phyloP scores from a whole-genome alignment of 805 yeast species.

The Candida parachauliodes region DNA sequence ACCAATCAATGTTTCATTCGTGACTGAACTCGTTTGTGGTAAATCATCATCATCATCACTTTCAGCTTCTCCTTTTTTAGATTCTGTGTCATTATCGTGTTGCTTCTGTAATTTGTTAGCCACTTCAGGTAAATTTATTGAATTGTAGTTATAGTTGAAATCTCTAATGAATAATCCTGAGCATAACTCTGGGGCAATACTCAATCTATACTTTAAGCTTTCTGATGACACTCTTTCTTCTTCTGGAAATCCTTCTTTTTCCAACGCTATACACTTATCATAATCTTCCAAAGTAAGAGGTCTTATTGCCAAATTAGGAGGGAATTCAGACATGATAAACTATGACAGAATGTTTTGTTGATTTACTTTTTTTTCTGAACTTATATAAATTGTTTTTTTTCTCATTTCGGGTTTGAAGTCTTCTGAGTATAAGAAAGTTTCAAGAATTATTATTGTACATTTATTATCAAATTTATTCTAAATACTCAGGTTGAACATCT shows the following conservation, averaged over 20 bases:
- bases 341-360: background rate
- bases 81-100: slow-evolving; percentile 17
- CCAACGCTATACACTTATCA: slow-evolving; percentile 58
- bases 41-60: slow-evolving; percentile 32
- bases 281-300: slow-evolving; percentile 78
- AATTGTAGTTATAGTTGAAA: slow-evolving; percentile 45
- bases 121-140: slow-evolving; percentile 39
- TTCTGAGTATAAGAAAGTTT: background rate
- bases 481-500: slow-evolving; percentile 14
- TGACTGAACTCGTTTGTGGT: slow-evolving; percentile 48
- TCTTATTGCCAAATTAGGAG: slow-evolving; percentile 53
- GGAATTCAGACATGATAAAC: slow-evolving; percentile 38
- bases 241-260: slow-evolving; percentile 64
- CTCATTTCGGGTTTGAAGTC: background rate
- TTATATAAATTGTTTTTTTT: too few species aligned
- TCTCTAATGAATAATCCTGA: slow-evolving; percentile 82
- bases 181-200: slow-evolving; percentile 84
- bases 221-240: slow-evolving; percentile 66
- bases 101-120: slow-evolving; percentile 32
- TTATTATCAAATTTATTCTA: slow-evolving; percentile 17
- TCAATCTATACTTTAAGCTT: slow-evolving; percentile 62
- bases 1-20: slow-evolving; percentile 67
- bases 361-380: background rate
- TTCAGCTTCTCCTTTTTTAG: slow-evolving; percentile 22
- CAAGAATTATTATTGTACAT: background rate